These are phyloP conservation scores for Anethum foeniculum DNA, from an alignment of 140 eudicot genomes.

Conservation along the genomic window DNA sequence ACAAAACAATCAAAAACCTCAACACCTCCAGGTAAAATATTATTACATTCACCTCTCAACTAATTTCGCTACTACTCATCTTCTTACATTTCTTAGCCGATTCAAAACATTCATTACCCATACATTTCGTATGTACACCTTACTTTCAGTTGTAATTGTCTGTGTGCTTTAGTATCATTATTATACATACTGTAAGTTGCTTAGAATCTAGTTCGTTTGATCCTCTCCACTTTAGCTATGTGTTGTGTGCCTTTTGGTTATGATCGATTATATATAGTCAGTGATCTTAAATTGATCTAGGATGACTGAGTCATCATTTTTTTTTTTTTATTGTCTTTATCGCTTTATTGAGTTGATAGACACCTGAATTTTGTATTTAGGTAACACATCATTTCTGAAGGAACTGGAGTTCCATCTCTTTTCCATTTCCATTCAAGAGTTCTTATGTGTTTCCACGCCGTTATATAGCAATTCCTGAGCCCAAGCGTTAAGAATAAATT, in stretches of 20 bases:
- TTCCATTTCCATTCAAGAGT: no score
- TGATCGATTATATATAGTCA: no score
- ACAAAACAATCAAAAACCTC: no score
- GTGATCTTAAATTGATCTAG: no score
- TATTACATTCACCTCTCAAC: neutral
- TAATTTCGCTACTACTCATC: neutral
- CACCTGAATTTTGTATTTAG: neutral
- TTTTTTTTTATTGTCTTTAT: neutral
- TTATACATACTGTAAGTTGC: neutral
- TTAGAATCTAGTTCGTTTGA: no score
- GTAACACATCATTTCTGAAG: neutral
- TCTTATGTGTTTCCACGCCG: no score
- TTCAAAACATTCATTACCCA: neutral
- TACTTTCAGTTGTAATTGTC: neutral
- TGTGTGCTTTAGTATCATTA: neutral
- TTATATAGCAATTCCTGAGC: no score
- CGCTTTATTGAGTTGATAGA: neutral
- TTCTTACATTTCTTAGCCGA: neutral
- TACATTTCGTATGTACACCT: neutral
- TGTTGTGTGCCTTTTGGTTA: no score
- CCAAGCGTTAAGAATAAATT: no score
- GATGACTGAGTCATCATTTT: neutral
- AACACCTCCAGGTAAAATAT: neutral
- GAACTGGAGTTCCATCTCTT: no score
- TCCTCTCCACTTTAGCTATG: no score